Conservation (phyloP, 805 yeast genomes). For the Metschnikowia arizonensis region DNA sequence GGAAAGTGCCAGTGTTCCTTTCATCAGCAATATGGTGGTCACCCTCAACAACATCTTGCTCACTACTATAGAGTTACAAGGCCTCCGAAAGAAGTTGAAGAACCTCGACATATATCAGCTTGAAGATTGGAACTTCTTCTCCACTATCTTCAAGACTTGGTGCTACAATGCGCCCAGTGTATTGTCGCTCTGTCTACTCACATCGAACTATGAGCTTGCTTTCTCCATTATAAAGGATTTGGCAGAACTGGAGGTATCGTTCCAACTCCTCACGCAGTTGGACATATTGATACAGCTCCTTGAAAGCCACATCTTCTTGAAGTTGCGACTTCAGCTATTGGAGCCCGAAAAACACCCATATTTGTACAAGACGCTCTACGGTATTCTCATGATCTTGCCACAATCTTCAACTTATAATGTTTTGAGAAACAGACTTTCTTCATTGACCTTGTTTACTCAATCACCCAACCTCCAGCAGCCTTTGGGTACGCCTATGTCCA, state of each 20-base stretch:
- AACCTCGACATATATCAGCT: conserved; percentile 47
- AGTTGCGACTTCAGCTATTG: conserved; percentile 78
- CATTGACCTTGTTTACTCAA: conserved; percentile 37
- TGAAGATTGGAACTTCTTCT: conserved; percentile 67
- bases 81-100: conserved; percentile 62
- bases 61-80: conserved; percentile 75
- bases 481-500: conserved; percentile 20
- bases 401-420: conserved; percentile 89
- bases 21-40: conserved; percentile 77
- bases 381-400: conserved; percentile 88
- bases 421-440: conserved; percentile 67
- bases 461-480: conserved; percentile 18
- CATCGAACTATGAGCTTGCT: conserved; percentile 86
- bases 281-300: conserved; percentile 85
- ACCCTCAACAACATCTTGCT: conserved; percentile 81
- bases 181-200: conserved; percentile 74
- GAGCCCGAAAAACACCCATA: conserved; percentile 82
- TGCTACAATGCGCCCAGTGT: conserved; percentile 87
- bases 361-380: conserved; percentile 83
- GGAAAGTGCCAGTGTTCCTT: conserved; percentile 57
- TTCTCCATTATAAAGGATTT: conserved; percentile 76
- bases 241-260: conserved; percentile 76
- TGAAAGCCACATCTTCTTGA: conserved; percentile 90
- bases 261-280: conserved; percentile 75
- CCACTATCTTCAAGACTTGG: conserved; percentile 83